Base-by-base conservation (phyloP, 805 yeast species). In the Yarrowia sp. region DNA sequence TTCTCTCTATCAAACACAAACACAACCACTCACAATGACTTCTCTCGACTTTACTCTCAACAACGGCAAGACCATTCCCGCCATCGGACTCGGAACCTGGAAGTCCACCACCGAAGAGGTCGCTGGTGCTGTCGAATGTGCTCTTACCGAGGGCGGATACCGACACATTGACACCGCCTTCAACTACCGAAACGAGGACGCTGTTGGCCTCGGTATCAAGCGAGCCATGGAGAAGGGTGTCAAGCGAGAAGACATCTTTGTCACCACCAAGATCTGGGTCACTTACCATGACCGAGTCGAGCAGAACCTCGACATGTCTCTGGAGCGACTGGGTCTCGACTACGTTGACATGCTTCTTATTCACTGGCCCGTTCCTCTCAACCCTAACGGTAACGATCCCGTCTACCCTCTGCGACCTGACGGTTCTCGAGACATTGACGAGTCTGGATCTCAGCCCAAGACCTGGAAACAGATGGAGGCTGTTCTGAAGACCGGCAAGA, bases 121-220 rank as follows among this genome's bases (percentile, higher is more conserved):
- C 15, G 79, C 80, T 60, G 75, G 76, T 15, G 85, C 87, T 28
- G 66, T 68, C 28, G 66, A 63, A 32, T 42, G 51, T 33, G 93
- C 92, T 11, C 77, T 87, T 66, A 45, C 55, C 42, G 79, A 84
- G 71, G 77, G 79, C 9, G 92, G 92, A 10, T 86, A 86, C 74
- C 80, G 86, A 67, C 90, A 86, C 72, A 86, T 89, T 69, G 96
- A 89, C 74, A 84, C 92, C 9, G 95, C 95, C 2, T 83, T 84
- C 73, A 79, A 81, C 66, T 89, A 89, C 73, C 83, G 83, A 1
- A 87, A 87, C 72, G 96, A 90, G 73, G 78, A 74, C 15, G 86
- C 82, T 68, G 87, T 87, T 13, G 92, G 96, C 32, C 78, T 80
- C 60, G 95, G 87, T 3, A 70, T 72, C 65, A 69, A 65, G 31